Conservation (phyloP, 495 filamentous ascomycete genomes). For the Penicillium fimorum region DNA sequence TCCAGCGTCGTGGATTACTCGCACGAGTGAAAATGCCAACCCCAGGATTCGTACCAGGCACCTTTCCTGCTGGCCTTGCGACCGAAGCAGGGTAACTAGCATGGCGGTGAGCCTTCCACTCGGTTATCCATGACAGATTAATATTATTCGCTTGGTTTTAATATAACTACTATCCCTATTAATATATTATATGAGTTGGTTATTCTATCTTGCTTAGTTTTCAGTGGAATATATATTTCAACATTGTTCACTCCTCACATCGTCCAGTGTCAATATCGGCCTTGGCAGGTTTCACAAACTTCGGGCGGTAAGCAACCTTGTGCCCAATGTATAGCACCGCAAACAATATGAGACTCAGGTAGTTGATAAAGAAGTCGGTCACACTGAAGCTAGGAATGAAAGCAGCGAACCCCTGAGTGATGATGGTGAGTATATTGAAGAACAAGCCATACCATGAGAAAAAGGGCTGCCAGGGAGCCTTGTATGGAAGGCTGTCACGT, state of each 20-base stretch:
- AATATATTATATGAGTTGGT: not conserved
- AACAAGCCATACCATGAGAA: constrained; percentile 55
- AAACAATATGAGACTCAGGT: constrained; percentile 55
- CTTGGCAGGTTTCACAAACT: constrained; percentile 32
- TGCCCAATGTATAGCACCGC: constrained; percentile 49
- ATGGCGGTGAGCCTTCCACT: constrained; percentile 46
- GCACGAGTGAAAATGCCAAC: constrained; percentile 55
- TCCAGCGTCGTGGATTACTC: constrained; percentile 61
- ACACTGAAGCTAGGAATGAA: constrained; percentile 59
- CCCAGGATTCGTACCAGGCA: constrained; percentile 63
- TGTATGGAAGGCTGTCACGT: constrained; percentile 51
- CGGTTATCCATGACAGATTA: constrained; percentile 51
- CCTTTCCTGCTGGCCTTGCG: constrained; percentile 44
- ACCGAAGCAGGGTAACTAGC: constrained; percentile 43
- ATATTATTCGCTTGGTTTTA: not conserved
- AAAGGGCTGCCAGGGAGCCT: constrained; percentile 51
- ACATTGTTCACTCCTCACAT: not conserved
- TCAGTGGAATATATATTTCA: too few species aligned
- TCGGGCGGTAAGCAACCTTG: constrained; percentile 42
- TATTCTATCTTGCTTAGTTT: too few species aligned
- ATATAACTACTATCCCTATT: not conserved
- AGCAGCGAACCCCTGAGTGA: constrained; percentile 63
- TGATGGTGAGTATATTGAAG: constrained; percentile 58
- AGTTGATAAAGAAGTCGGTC: constrained; percentile 53
- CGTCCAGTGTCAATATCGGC: constrained; percentile 39